Percentiles rank a stretch among this genome's conserved stretches.
These are phyloP conservation scores for Knufia petricola DNA, from an alignment of 2,329 filamentous ascomycete species.

Conservation along the genomic window DNA sequence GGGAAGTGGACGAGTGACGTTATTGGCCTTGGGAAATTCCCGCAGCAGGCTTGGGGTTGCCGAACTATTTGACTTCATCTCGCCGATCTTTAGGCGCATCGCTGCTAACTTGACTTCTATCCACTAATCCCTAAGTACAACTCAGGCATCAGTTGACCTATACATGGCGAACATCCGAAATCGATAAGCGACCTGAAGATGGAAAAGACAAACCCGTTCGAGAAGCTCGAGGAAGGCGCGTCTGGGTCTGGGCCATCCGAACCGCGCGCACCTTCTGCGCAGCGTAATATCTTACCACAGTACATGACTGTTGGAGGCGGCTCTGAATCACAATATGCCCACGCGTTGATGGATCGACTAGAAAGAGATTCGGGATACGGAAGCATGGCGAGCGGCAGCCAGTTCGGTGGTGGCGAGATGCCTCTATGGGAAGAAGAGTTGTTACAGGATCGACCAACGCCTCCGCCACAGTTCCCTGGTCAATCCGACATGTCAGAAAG, in stretches of 20 bases:
- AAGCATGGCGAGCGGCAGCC: constrained; percentile 59
- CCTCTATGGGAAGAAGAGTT: constrained; percentile 47
- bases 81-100: too few relatives aligned
- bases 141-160: neutral
- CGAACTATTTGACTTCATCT: neutral
- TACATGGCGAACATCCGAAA: neutral
- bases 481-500: constrained; percentile 46
- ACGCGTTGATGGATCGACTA: constrained; percentile 68
- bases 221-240: neutral
- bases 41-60: neutral
- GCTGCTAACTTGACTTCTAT: too few relatives aligned
- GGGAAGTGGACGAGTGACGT: neutral
- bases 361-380: constrained; percentile 89
- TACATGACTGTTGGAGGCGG: constrained; percentile 88
- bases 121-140: too few relatives aligned
- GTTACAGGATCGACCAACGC: constrained; percentile 49
- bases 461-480: constrained; percentile 43
- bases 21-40: neutral
- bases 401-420: constrained; percentile 33
- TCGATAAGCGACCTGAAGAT: neutral
- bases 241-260: neutral
- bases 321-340: constrained; percentile 69
- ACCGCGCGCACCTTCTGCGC: neutral
- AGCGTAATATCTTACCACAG: neutral
- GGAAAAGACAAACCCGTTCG: neutral